phyloP scores from a whole-genome alignment of 257 asterid genomes.

The Solanum chaucha region DNA sequence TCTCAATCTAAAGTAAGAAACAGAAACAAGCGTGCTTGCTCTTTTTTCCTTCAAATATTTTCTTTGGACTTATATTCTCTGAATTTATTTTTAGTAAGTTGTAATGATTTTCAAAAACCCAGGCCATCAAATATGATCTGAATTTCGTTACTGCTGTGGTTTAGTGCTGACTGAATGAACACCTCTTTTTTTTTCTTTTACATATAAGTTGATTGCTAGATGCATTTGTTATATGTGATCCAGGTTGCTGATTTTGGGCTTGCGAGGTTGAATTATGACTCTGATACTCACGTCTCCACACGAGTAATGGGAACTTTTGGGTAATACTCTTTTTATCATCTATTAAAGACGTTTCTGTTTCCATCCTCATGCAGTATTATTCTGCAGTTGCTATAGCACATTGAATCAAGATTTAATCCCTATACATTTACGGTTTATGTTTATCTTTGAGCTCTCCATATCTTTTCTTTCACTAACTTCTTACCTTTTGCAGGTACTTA shows the following conservation, averaged over 20 bases:
- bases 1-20: background rate
- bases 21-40: background rate
- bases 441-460: background rate
- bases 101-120: background rate
- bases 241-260: constrained; percentile 98
- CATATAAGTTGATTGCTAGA: background rate
- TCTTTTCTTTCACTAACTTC: background rate
- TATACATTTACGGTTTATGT: background rate
- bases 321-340: constrained; percentile 21
- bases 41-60: background rate
- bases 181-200: background rate
- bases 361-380: background rate
- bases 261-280: constrained; percentile 70
- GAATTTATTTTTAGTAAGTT: background rate
- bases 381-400: background rate
- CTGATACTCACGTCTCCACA: constrained; percentile 88
- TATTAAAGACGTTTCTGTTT: background rate
- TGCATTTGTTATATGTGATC: background rate
- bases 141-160: background rate
- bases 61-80: background rate
- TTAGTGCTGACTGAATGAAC: background rate
- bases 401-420: background rate
- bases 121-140: background rate
- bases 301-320: constrained; percentile 97
- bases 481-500: constrained; percentile 46